Conservation (phyloP, 805 yeast species). For the Pichia eremophila region DNA sequence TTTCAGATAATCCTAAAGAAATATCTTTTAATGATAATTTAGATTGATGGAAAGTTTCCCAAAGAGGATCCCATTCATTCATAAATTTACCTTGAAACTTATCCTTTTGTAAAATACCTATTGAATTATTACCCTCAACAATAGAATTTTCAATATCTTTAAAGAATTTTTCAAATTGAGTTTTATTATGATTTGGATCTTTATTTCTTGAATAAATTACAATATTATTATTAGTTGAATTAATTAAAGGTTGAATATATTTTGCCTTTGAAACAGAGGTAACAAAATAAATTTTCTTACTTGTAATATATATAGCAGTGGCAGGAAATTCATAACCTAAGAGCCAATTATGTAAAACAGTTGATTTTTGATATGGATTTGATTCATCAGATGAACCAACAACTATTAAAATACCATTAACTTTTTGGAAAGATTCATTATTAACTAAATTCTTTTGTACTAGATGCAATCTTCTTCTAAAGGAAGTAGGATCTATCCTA, state of each 20-base stretch:
- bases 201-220: constrained; percentile 70
- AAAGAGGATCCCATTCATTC: constrained; percentile 59
- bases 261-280: constrained; percentile 83
- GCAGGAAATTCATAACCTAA: constrained; percentile 95
- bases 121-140: constrained; percentile 24
- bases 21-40: constrained; percentile 43
- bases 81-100: constrained; percentile 76
- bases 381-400: constrained; percentile 84
- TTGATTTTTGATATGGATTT: constrained; percentile 81
- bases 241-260: constrained; percentile 53
- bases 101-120: constrained; percentile 72
- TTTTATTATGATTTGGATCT: constrained; percentile 67
- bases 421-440: constrained; percentile 31
- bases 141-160: constrained; percentile 36
- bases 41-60: constrained; percentile 21
- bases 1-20: constrained; percentile 41
- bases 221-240: constrained; percentile 29
- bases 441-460: constrained; percentile 28
- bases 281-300: constrained; percentile 50
- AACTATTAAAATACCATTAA: constrained; percentile 49
- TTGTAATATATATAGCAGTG: constrained; percentile 60
- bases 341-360: constrained; percentile 83
- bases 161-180: constrained; percentile 51
- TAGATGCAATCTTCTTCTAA: constrained; percentile 43
- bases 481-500: constrained; percentile 40